A percentile compares a stretch with the other conserved stretches of the same genome.
phyloP scores from a whole-genome alignment of 73 alveolate species.

The Loxodes magnus region DNA sequence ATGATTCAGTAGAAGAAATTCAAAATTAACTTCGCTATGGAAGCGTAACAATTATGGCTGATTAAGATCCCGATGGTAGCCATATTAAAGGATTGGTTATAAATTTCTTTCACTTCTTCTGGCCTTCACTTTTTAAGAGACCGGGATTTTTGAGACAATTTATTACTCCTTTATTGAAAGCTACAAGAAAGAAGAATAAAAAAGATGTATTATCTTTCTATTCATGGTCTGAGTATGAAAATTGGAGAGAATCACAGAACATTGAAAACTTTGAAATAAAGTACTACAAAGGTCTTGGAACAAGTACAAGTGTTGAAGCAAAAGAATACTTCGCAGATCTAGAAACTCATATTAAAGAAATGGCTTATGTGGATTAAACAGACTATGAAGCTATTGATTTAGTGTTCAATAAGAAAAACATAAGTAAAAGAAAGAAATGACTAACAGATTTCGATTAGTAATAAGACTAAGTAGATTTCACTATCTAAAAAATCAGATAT shows the following conservation, averaged over 20 bases:
- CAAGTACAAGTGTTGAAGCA: conserved; percentile 98
- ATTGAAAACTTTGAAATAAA: conserved; percentile 87
- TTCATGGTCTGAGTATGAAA: conserved; percentile 93
- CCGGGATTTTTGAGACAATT: conserved; percentile 94
- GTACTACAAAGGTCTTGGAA: conserved; percentile 99
- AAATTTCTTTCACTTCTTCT: conserved; percentile 95
- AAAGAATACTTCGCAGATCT: conserved; percentile 94
- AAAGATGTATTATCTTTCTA: conserved; percentile 66
- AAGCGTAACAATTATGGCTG: conserved; percentile 90
- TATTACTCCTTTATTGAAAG: conserved; percentile 96
- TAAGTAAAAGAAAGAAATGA: conserved; percentile 97
- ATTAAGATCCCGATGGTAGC: conserved; percentile 99
- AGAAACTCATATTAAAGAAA: conserved; percentile 73
- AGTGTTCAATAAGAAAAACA: conserved; percentile 92
- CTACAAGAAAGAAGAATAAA: conserved; percentile 81
- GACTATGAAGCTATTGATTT: conserved; percentile 97
- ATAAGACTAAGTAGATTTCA: conserved; percentile 40
- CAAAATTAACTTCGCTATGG: conserved; percentile 26
- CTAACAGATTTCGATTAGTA: conserved; percentile 45
- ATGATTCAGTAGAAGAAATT: too few relatives aligned
- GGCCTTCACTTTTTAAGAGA: conserved; percentile 95
- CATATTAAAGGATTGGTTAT: conserved; percentile 98
- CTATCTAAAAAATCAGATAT: conserved; percentile 55
- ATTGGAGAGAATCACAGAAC: conserved; percentile 76
- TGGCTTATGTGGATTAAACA: conserved; percentile 66